Evolutionary conservation across 805 yeast species (phyloP).

Genomic region (Zygosaccharomyces bisporus): DNA sequence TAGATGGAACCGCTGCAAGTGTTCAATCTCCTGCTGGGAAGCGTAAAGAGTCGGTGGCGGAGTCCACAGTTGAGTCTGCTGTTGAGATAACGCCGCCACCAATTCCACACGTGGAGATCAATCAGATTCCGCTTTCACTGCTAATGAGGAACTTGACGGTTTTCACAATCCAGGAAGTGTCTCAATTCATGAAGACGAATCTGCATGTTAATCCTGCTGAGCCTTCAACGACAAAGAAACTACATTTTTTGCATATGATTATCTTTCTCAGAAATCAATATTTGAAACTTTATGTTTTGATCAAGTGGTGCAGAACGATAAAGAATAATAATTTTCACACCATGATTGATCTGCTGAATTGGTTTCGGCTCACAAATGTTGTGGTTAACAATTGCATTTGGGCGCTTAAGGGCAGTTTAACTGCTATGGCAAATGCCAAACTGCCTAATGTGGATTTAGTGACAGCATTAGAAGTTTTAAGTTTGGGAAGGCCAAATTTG

Average conservation of each 20-base stretch:
- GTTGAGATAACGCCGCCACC: constrained; percentile 18
- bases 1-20: constrained; percentile 2
- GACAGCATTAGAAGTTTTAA: constrained; percentile 82
- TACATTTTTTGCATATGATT: constrained; percentile 61
- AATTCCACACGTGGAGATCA: constrained; percentile 36
- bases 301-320: constrained; percentile 74
- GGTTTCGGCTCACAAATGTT: constrained; percentile 78
- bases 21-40: background rate
- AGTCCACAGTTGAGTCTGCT: background rate
- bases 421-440: constrained; percentile 77
- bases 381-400: constrained; percentile 59
- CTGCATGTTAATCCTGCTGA: constrained; percentile 23
- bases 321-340: constrained; percentile 66
- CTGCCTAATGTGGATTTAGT: constrained; percentile 86
- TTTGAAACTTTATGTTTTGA: constrained; percentile 75
- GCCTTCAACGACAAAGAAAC: constrained; percentile 51
- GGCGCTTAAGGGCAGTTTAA: constrained; percentile 58
- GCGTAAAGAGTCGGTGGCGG: constrained; percentile 3
- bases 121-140: constrained; percentile 33
- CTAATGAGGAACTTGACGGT: constrained; percentile 34
- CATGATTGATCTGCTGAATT: constrained; percentile 80
- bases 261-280: constrained; percentile 77
- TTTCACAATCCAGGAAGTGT: constrained; percentile 33
- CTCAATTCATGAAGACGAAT: constrained; percentile 35
- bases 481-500: constrained; percentile 70